These are phyloP conservation scores for Nakaseomyces bracarensis DNA, from an alignment of 1,139 yeast genomes.

Conservation along the genomic window DNA sequence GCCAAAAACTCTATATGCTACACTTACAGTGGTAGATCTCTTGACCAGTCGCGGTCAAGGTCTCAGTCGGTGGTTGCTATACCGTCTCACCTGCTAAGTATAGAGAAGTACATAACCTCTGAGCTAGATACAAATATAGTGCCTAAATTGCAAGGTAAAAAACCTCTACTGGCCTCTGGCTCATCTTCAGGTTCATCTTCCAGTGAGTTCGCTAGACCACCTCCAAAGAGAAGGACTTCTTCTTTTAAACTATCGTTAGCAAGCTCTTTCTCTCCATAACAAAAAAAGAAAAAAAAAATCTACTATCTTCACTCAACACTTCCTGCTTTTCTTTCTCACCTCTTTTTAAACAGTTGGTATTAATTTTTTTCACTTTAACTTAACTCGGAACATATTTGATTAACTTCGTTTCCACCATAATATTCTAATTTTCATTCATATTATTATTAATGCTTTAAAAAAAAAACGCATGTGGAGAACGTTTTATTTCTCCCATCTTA, in stretches of 20 bases:
- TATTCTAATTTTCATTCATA: no score
- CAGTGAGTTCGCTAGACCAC: neutral
- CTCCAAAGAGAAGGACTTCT: slow-evolving; percentile 17
- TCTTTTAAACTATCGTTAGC: slow-evolving; percentile 24
- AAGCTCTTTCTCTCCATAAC: slow-evolving; percentile 17
- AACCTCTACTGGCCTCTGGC: slow-evolving; percentile 3
- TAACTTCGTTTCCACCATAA: no score
- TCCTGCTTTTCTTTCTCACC: slow-evolving; percentile 2
- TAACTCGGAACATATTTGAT: neutral
- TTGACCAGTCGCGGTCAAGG: slow-evolving; percentile 1
- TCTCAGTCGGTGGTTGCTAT: slow-evolving; percentile 8
- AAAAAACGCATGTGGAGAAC: no score
- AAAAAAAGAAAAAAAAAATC: no score
- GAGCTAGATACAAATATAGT: slow-evolving; percentile 6
- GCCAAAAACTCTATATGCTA: slow-evolving; percentile 2
- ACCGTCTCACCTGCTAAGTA: slow-evolving; percentile 6
- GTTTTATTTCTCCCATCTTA: no score
- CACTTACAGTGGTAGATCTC: neutral
- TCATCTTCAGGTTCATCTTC: slow-evolving; percentile 2
- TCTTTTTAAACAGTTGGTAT: no score
- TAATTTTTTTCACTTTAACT: neutral
- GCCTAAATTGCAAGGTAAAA: neutral
- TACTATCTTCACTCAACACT: no score
- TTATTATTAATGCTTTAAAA: no score
- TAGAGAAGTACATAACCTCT: slow-evolving; percentile 7